Percentiles rank a stretch among this genome's conserved stretches.
Conservation (phyloP, 2,329 filamentous ascomycete genomes). For the Paraphaeosphaeria sporulosa region DNA sequence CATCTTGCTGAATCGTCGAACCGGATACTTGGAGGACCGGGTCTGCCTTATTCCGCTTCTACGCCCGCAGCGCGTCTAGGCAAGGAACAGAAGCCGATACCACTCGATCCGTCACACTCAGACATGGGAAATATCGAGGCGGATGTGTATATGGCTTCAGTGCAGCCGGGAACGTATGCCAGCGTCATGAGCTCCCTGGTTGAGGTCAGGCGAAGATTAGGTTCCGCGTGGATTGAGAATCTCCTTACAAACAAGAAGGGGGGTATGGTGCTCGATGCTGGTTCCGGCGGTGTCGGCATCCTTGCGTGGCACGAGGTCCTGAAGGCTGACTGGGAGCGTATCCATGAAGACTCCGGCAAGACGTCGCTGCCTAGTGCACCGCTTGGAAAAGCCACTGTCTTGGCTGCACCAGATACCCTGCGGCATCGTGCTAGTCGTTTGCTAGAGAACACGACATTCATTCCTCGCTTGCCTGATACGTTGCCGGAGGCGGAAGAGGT, state of each 20-base stretch:
- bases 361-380: constrained; percentile 51
- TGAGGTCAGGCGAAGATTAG: constrained; percentile 77
- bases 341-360: constrained; percentile 55
- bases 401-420: constrained; percentile 78
- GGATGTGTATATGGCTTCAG: constrained; percentile 73
- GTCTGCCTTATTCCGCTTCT: constrained; percentile 79
- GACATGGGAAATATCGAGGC: constrained; percentile 79
- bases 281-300: constrained; percentile 75
- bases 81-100: constrained; percentile 69
- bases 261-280: constrained; percentile 76
- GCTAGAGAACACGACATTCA: constrained; percentile 87
- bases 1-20: constrained; percentile 79
- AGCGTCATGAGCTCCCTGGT: constrained; percentile 72
- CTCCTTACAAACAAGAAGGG: constrained; percentile 67
- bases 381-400: constrained; percentile 78
- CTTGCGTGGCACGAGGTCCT: constrained; percentile 81
- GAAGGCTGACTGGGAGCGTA: constrained; percentile 79
- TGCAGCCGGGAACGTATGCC: constrained; percentile 76
- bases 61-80: constrained; percentile 63
- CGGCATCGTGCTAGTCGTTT: constrained; percentile 78
- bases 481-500: constrained; percentile 65
- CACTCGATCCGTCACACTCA: constrained; percentile 68
- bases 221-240: constrained; percentile 72
- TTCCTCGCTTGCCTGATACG: constrained; percentile 90
- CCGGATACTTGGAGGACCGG: constrained; percentile 76